phyloP scores from a whole-genome alignment of 2,329 filamentous ascomycete genomes.

The Ophiocordyceps polyrhachis-furcata region DNA sequence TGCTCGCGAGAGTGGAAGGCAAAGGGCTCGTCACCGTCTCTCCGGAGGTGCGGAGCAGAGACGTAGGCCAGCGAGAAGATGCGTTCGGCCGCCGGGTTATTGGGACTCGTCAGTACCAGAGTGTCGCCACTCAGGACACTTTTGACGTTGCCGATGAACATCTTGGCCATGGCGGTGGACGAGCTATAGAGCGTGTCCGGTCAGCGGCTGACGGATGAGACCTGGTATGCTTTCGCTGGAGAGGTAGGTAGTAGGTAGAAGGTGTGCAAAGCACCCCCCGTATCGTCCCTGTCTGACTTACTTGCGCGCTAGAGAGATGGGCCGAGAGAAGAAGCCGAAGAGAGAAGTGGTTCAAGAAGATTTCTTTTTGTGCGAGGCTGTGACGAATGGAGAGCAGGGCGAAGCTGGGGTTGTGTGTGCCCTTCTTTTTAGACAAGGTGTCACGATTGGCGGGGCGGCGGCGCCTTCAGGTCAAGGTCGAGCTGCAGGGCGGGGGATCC shows the following conservation, averaged over 20 bases:
- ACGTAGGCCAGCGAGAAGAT: slow-evolving; percentile 85
- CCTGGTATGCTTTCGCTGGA: not conserved
- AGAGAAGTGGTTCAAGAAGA: not conserved
- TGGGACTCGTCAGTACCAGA: slow-evolving; percentile 61
- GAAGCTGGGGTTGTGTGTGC: slow-evolving; percentile 5
- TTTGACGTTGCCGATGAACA: slow-evolving; percentile 63
- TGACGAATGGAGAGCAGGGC: not conserved
- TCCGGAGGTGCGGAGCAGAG: slow-evolving; percentile 65
- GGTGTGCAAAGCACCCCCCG: no score
- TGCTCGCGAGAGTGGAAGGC: slow-evolving; percentile 92
- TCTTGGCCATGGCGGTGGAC: slow-evolving; percentile 26
- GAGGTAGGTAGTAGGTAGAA: no score
- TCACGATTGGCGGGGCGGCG: slow-evolving; percentile 10
- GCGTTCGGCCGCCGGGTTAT: slow-evolving; percentile 67
- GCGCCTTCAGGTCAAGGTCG: slow-evolving; percentile 1
- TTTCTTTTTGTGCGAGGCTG: slow-evolving; percentile 1
- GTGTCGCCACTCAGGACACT: slow-evolving; percentile 89
- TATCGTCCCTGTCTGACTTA: not conserved
- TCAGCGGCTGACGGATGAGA: not conserved
- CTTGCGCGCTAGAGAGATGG: not conserved
- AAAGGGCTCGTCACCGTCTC: slow-evolving; percentile 81
- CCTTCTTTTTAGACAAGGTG: slow-evolving; percentile 16
- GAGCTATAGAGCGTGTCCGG: slow-evolving; percentile 2
- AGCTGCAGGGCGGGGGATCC: slow-evolving; percentile 8
- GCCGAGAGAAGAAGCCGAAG: not conserved